Conservation (phyloP, 2,329 filamentous ascomycete species). For the Neophaeococcomyces mojaviensis region DNA sequence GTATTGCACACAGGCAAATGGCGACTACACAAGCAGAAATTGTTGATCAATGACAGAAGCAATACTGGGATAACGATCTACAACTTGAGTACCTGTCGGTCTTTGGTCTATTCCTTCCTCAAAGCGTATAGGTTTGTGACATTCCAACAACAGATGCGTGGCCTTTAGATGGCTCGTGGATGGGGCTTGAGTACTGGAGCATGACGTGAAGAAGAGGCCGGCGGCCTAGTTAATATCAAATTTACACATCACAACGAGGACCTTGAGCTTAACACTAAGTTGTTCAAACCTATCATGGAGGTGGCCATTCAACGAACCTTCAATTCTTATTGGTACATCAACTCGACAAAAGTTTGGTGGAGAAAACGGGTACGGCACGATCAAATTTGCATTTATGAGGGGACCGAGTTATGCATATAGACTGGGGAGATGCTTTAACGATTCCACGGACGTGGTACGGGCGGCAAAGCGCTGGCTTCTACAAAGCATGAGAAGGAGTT, state of each 20-base stretch:
- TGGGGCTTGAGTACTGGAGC: conserved; percentile 59
- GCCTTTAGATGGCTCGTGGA: conserved; percentile 53
- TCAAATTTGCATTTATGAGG: not conserved
- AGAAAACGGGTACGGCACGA: not conserved
- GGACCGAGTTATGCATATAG: conserved; percentile 5
- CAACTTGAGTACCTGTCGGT: conserved; percentile 56
- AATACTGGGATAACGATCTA: conserved; percentile 64
- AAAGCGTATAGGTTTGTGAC: conserved; percentile 58
- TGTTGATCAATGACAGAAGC: conserved; percentile 52
- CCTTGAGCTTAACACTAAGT: conserved; percentile 60
- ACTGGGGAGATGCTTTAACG: conserved; percentile 1
- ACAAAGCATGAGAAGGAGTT: not conserved
- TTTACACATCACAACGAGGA: conserved; percentile 57
- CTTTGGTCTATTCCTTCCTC: conserved; percentile 18
- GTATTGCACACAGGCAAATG: conserved; percentile 58
- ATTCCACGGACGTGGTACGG: not conserved
- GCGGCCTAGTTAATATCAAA: conserved; percentile 62
- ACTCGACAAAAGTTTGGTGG: not conserved
- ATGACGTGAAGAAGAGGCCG: conserved; percentile 58
- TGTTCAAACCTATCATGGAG: conserved; percentile 53
- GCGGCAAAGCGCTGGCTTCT: not conserved
- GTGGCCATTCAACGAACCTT: not conserved
- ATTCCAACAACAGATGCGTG: conserved; percentile 52
- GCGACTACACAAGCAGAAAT: conserved; percentile 41
- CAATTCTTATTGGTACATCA: not conserved